Base-by-base conservation (phyloP, 805 yeast species). In the Torulaspora gathmanii region DNA sequence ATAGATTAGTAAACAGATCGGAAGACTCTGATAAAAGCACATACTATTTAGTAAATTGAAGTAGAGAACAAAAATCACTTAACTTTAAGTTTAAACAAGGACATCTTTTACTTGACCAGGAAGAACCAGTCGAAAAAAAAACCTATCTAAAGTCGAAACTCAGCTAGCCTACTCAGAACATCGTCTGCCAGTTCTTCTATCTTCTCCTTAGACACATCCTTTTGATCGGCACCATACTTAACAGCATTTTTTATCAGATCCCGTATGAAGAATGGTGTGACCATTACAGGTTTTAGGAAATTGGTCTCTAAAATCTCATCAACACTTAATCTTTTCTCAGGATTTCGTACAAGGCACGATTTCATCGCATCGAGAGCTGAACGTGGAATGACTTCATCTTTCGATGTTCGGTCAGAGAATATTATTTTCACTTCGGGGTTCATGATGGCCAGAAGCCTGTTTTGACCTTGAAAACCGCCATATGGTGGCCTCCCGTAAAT, bases 401-500 rank as follows among this genome's bases (percentile, higher is more conserved):
- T 86, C 0, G 79, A 54, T 0, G 88, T 88, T 23, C 65, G 68
- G 20, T 72, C 74, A 1, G 95, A 85, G 60, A 77, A 89, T 28
- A 68, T 67, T 11, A 89, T 80, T 53, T 79, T 78, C 19, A 86
- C 78, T 49, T 83, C 82, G 0, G 95, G 93, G 60, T 87, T 85
- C 77, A 86, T 86, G 30, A 88, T 91, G 1, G 96, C 96, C 60
- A 82, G 70, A 30, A 88, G 71, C 48, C 95, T 70, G 57, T 85
- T 86, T 46, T 83, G 78, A 1, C 95, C 93, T 40, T 80, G 77
- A 55, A 77, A 86, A 3, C 73, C 72, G 0, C 88, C 95, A 69
- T 87, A 90, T 1, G 99, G 99, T 1, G 97, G 91, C 49, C 76
- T 75, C 0, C 96, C 96, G 57, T 93, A 95, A 7, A 90, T 77